Base-by-base conservation (phyloP, 768 basidiomycete genomes). In the Termitomyces sp. region DNA sequence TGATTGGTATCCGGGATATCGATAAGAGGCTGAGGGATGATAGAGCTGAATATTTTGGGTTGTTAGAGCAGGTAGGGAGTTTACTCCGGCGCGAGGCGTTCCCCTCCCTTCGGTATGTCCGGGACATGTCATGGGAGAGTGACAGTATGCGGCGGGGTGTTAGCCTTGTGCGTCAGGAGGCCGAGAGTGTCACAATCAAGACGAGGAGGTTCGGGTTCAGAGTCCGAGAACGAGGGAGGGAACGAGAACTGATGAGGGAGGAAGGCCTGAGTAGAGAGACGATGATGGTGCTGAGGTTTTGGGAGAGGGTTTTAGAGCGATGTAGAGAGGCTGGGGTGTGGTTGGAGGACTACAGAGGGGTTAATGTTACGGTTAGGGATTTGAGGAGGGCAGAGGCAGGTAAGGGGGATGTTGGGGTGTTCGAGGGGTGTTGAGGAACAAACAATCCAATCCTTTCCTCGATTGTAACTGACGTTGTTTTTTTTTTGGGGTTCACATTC, bases 1-100 rank as follows among this genome's bases (percentile, higher is more conserved):
- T 89, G 54, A 90, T 90, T 56, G 89, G 86, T 9, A 84, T 91
- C 57, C 79, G 87, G 20, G 87, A 87, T 62, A 83, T 90, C 66
- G 85, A 88, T 69, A 79, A 80, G 59, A 78, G 88, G 56, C 70
- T 90, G 24, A 62, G 75, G 14, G 82, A 81, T 18, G 83, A 81
- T 39, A 13, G 63, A 51, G 24, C 72, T 18, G 58, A 70, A 67
- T 88, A 87, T 66, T 89, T 89, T 69, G 78, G 82, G 64, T 77
- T 90, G 50, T 71, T 76, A 34, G 84, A 86, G 68, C 88, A 90
- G 68, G 77, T 90, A 53, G 80, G 79, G 46, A 84, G 81, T 55
- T 69, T 90, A 20, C 65, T 90, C 18, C 73, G 79, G 50, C 64
- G 70, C 7, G 78, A 83, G 53, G 85, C 86, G 51, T 90, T 90